These are phyloP conservation scores for Heliosperma pusillum DNA, from an alignment of 148 eudicot species.

Conservation along the genomic window DNA sequence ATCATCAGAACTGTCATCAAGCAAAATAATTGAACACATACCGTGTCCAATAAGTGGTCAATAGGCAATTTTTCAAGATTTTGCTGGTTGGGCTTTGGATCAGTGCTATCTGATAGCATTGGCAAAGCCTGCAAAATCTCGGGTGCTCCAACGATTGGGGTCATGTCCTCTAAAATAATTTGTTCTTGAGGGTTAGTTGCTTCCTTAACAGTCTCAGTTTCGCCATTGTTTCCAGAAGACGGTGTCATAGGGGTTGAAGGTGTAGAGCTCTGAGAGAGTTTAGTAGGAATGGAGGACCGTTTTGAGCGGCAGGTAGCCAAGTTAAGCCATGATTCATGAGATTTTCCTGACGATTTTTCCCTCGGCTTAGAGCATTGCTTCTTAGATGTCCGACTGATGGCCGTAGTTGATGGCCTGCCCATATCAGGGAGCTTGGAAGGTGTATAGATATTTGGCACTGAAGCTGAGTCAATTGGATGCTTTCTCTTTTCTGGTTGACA, in stretches of 20 bases:
- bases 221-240: neutral
- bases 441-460: neutral
- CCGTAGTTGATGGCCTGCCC: neutral
- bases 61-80: constrained; percentile 11
- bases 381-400: neutral
- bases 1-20: neutral
- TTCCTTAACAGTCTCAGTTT: neutral
- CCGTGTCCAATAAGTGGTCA: constrained; percentile 19
- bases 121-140: neutral
- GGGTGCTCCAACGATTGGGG: neutral
- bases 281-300: constrained; percentile 5
- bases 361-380: neutral
- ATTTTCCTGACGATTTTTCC: neutral
- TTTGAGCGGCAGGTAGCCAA: neutral
- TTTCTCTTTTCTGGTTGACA: neutral
- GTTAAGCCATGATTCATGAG: constrained; percentile 8
- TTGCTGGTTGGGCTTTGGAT: neutral
- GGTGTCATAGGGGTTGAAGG: constrained; percentile 28
- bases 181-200: neutral
- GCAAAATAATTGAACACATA: constrained; percentile 4
- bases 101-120: neutral
- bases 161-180: neutral
- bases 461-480: neutral
- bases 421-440: neutral
- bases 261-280: constrained; percentile 20